Percentiles rank a stretch among this genome's conserved stretches.
Evolutionary conservation across 257 asterid genomes (phyloP).

Genomic region (Echites panduratus): DNA sequence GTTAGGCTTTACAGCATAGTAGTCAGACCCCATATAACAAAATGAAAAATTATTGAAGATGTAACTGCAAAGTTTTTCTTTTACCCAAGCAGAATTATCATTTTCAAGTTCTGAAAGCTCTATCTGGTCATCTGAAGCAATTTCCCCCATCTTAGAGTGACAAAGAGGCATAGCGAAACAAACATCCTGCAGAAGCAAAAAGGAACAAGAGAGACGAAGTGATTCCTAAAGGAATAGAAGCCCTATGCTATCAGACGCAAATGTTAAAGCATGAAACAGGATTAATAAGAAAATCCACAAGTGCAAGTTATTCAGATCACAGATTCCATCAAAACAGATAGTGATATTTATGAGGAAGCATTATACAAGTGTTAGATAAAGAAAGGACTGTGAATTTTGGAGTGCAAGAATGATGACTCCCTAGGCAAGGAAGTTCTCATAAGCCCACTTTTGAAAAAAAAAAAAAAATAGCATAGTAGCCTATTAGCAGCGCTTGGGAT

Average conservation of each 20-base stretch:
- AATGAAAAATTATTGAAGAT: slow-evolving; percentile 6
- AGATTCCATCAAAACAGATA: not conserved
- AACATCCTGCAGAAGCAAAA: slow-evolving; percentile 52
- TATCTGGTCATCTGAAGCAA: slow-evolving; percentile 64
- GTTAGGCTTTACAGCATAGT: not conserved
- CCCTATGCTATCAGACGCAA: not conserved
- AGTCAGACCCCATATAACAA: not conserved
- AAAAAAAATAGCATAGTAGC: too few species aligned
- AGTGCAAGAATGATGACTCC: not conserved
- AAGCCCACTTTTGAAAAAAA: not conserved
- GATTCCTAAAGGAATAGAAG: not conserved
- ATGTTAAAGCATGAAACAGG: not conserved
- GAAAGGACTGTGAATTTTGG: not conserved
- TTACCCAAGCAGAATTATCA: slow-evolving; percentile 73
- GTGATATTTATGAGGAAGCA: not conserved
- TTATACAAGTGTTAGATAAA: not conserved
- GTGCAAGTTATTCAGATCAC: not conserved
- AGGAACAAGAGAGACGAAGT: slow-evolving; percentile 14
- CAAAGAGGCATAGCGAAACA: slow-evolving; percentile 89
- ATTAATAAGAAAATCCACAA: not conserved
- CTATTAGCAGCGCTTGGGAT: too few species aligned
- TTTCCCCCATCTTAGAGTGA: slow-evolving; percentile 68
- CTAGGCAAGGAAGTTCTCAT: not conserved
- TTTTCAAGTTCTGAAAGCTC: slow-evolving; percentile 77
- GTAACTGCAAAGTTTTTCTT: slow-evolving; percentile 14